These are phyloP conservation scores for Paramecium sonneborni DNA, from an alignment of 73 alveolate genomes.

Conservation along the genomic window DNA sequence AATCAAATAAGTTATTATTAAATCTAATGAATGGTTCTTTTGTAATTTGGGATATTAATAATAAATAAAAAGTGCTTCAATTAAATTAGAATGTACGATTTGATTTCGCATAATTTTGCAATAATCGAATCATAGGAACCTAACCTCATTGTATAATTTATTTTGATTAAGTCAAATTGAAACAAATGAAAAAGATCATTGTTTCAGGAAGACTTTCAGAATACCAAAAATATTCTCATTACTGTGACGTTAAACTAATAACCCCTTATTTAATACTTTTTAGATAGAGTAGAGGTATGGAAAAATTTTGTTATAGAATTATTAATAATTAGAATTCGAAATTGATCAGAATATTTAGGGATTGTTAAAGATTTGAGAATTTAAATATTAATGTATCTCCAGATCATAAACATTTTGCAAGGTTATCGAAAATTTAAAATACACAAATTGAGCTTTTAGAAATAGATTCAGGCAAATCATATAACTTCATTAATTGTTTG, in stretches of 20 bases:
- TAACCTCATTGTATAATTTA: neutral
- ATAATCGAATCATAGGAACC: neutral
- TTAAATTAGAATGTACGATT: neutral
- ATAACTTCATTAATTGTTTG: neutral
- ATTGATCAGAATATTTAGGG: neutral
- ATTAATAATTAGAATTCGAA: neutral
- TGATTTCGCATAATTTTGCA: neutral
- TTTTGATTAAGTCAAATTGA: neutral
- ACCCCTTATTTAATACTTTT: neutral
- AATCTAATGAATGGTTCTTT: neutral
- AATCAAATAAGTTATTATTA: neutral
- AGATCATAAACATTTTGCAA: neutral
- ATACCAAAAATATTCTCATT: neutral
- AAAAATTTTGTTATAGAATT: neutral
- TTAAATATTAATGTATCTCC: neutral
- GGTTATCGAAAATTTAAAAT: neutral
- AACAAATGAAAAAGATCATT: neutral
- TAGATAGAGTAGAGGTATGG: constrained; percentile 29
- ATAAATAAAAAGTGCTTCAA: neutral
- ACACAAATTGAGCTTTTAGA: neutral
- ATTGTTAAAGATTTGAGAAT: neutral
- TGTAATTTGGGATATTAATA: neutral
- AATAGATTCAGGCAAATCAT: neutral
- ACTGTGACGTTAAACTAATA: neutral
- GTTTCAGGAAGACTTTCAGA: neutral